phyloP scores from a whole-genome alignment of 139 green algal species.

The Marvania coccoides region DNA sequence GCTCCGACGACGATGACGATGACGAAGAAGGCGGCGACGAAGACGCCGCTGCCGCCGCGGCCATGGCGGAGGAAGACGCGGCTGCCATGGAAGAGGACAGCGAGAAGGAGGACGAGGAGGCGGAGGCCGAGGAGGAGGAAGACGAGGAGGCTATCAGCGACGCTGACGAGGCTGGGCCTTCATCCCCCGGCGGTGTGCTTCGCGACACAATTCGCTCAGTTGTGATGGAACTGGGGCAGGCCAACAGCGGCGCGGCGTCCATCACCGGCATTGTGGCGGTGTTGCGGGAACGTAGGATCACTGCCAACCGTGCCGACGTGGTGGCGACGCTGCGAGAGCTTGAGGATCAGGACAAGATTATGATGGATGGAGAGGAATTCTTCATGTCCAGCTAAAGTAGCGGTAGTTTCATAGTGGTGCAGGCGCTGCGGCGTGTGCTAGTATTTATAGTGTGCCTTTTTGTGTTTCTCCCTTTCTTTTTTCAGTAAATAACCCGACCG shows the following conservation, averaged over 20 bases:
- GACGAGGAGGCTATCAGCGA: constrained; percentile 26
- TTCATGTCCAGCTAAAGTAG: constrained; percentile 17
- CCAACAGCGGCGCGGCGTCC: background rate
- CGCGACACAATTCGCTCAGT: background rate
- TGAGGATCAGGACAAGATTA: constrained; percentile 3
- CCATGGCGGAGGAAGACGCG: constrained; percentile 1
- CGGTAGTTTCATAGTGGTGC: too few species aligned
- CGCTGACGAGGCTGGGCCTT: background rate
- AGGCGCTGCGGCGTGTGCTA: too few species aligned
- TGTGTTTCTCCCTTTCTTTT: too few species aligned
- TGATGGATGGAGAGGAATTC: constrained; percentile 25
- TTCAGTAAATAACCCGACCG: too few species aligned
- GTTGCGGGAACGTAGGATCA: constrained; percentile 3
- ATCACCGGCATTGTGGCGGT: constrained; percentile 22
- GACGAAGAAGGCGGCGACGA: constrained; percentile 7
- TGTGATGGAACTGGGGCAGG: constrained; percentile 7
- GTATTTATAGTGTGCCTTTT: too few species aligned
- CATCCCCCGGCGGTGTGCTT: background rate
- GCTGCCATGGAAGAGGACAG: constrained; percentile 1
- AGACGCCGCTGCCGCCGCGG: background rate
- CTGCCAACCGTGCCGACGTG: background rate
- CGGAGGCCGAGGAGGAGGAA: background rate
- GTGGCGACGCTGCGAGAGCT: constrained; percentile 8
- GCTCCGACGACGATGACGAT: constrained; percentile 1
- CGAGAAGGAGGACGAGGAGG: background rate